Percentiles rank a stretch among this genome's conserved stretches.
phyloP scores from a whole-genome alignment of 108 stramenopile species.

The Stephanodiscus triporus region DNA sequence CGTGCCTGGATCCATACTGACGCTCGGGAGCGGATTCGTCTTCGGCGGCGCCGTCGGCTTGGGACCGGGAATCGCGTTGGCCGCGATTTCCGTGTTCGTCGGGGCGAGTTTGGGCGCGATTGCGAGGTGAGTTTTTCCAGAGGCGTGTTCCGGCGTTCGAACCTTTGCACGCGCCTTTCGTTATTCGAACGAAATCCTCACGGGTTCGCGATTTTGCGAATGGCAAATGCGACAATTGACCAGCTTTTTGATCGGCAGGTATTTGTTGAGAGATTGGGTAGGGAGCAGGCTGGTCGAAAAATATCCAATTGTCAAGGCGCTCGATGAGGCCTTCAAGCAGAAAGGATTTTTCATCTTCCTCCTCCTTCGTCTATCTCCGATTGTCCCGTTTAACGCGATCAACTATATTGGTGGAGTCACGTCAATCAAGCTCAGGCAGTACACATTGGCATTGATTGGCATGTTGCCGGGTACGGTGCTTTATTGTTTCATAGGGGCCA shows the following conservation, averaged over 20 bases:
- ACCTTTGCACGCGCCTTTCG: no score
- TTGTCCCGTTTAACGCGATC: slow-evolving; percentile 73
- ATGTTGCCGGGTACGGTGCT: slow-evolving; percentile 78
- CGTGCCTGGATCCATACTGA: slow-evolving; percentile 74
- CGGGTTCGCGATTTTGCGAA: no score
- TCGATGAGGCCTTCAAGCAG: slow-evolving; percentile 62
- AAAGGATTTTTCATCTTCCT: slow-evolving; percentile 75
- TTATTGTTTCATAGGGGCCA: slow-evolving; percentile 79
- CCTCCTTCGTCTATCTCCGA: slow-evolving; percentile 66
- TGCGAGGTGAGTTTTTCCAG: slow-evolving; percentile 19
- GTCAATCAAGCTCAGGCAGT: slow-evolving; percentile 49
- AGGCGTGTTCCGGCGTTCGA: no score
- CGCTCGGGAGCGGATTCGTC: slow-evolving; percentile 76
- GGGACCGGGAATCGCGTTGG: slow-evolving; percentile 59
- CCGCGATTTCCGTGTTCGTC: slow-evolving; percentile 61
- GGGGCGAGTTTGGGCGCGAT: slow-evolving; percentile 50
- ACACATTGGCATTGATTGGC: slow-evolving; percentile 57
- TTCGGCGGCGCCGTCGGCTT: slow-evolving; percentile 67
- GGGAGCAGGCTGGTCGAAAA: slow-evolving; percentile 42
- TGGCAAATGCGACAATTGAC: no score
- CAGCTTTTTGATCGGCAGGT: slow-evolving; percentile 71
- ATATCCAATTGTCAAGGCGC: slow-evolving; percentile 60
- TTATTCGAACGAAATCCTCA: no score
- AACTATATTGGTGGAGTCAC: slow-evolving; percentile 76
- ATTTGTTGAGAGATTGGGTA: slow-evolving; percentile 67